These are phyloP conservation scores for Austroboletus novae-zelandiae DNA, from an alignment of 1,284 basidiomycete genomes.

Conservation along the genomic window DNA sequence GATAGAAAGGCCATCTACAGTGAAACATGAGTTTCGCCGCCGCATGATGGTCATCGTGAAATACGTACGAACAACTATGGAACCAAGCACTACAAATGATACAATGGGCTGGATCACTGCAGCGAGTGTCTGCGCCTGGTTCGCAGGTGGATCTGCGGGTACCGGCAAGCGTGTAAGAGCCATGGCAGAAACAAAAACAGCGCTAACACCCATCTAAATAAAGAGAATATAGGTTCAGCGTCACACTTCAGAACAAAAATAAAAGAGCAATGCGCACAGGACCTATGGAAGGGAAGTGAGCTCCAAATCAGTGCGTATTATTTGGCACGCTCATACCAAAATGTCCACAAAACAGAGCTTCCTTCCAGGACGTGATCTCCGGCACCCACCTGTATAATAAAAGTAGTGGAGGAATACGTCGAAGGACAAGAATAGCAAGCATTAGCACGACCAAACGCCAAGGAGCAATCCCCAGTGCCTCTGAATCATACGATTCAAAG, in stretches of 20 bases:
- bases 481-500: slow-evolving; percentile 65
- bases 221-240: background rate
- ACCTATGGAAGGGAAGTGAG: slow-evolving; percentile 35
- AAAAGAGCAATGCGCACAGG: slow-evolving; percentile 43
- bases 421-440: slow-evolving; percentile 63
- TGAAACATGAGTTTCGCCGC: slow-evolving; percentile 1
- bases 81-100: slow-evolving; percentile 80
- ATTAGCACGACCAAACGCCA: slow-evolving; percentile 74
- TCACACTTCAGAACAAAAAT: background rate
- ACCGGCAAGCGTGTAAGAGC: slow-evolving; percentile 67
- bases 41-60: background rate
- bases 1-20: slow-evolving; percentile 80
- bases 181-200: slow-evolving; percentile 82
- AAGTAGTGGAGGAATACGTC: slow-evolving; percentile 76
- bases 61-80: slow-evolving; percentile 73
- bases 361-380: slow-evolving; percentile 76
- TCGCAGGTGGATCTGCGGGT: slow-evolving; percentile 55
- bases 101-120: slow-evolving; percentile 77
- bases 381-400: slow-evolving; percentile 80
- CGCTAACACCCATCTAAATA: slow-evolving; percentile 73
- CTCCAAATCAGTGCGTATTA: background rate
- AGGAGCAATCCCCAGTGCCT: slow-evolving; percentile 63
- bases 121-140: slow-evolving; percentile 69
- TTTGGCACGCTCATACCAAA: slow-evolving; percentile 53
- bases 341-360: slow-evolving; percentile 84